Evolutionary conservation across 495 filamentous ascomycete species (phyloP), one percentile per base, ranked within the genome.

Genomic region (Lepidopterella palustris): DNA sequence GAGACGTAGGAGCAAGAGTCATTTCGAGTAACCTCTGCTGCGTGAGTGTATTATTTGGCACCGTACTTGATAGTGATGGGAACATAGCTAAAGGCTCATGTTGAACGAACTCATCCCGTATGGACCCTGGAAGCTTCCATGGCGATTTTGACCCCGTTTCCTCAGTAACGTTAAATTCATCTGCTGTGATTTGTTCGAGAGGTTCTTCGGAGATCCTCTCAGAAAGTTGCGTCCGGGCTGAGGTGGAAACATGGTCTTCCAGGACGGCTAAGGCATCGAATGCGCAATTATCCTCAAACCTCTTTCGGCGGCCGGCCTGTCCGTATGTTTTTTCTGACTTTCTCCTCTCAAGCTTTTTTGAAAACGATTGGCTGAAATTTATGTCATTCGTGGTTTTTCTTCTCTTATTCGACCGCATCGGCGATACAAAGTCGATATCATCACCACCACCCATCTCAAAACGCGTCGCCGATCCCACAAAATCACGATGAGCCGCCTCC

Each of bases 21-120:
- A 65, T 60, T 5, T 63, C 62, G 18, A 70, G 40, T n/a, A 68
- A 39, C 39, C 60, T 20, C 50, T 68, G 57, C 45, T 71, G 68
- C n/a, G 58, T 66, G 1, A 42, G 27, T n/a, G 63, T 71, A 15
- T 57, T 65, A 49, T 65, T 57, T 9, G 61, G 60, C 3, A 67
- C 48, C 4, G 68, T 71, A 45, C 63, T 71, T 4, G 68, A 71
- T 8, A 35, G 39, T 15, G 60, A 55, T 2, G 55, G 66, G 28
- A 64, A 67, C 59, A 64, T 39, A 5, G 45, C 51, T 31, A 59
- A 51, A 1, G 67, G 64, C n/a, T 62, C 57, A 51, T 64, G 67
- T 24, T 59, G 32, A 24, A 29, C 58, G 51, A 61, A 67, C 18
- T 55, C 49, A 6, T 55, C 48, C 3, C 23, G 60, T 40, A 62